These are phyloP conservation scores for Termitomyces bulborhizus DNA, from an alignment of 768 basidiomycete species.

Conservation along the genomic window DNA sequence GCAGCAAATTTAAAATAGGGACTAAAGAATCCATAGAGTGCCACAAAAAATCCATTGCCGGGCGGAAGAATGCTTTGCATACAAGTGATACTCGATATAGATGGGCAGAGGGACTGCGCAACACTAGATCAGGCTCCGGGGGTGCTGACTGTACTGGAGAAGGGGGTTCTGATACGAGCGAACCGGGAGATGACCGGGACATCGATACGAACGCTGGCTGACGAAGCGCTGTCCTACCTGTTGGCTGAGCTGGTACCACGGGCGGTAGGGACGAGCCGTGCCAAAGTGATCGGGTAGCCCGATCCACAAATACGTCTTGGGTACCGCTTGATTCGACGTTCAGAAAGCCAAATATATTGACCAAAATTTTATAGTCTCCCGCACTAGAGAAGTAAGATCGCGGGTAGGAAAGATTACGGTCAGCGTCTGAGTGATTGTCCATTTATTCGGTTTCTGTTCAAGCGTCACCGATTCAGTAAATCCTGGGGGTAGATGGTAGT, in stretches of 20 bases:
- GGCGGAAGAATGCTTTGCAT: slow-evolving; percentile 25
- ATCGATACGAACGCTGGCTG: too few relatives aligned
- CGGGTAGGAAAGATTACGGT: neutral
- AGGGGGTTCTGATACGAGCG: neutral
- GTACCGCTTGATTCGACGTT: neutral
- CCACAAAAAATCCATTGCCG: slow-evolving; percentile 27
- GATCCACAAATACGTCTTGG: too few relatives aligned
- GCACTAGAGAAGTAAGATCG: neutral
- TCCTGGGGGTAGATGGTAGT: neutral
- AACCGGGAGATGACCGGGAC: neutral
- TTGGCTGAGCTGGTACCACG: too few relatives aligned
- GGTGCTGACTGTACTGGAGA: neutral
- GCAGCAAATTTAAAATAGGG: slow-evolving; percentile 25
- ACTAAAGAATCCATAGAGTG: slow-evolving; percentile 24
- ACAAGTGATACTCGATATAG: slow-evolving; percentile 16
- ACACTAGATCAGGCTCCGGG: neutral
- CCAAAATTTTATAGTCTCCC: neutral
- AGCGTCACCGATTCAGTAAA: neutral
- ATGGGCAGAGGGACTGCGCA: neutral
- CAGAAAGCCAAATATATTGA: neutral
- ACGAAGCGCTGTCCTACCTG: too few relatives aligned
- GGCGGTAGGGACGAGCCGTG: too few relatives aligned
- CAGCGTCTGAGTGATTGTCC: neutral
- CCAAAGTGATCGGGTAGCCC: too few relatives aligned
- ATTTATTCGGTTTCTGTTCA: neutral